Conservation (phyloP, 2,329 filamentous ascomycete species). For the Fusarium sambucinum region DNA sequence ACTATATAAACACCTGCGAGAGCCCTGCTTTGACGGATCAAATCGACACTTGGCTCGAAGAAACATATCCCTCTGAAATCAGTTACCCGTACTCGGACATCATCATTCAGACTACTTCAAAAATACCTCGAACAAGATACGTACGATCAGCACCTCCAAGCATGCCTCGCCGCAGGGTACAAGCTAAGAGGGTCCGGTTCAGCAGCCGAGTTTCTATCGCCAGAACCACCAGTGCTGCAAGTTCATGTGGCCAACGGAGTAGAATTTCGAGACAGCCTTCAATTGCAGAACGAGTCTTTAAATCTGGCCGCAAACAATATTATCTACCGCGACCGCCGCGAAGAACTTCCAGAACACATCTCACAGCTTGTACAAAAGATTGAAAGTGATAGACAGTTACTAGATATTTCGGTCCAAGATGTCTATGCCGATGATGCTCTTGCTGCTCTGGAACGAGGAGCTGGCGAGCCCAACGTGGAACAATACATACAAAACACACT, state of each 20-base stretch:
- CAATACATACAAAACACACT: slow-evolving; percentile 8
- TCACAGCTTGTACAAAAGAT: neutral
- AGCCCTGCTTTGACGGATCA: neutral
- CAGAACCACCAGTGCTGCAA: neutral
- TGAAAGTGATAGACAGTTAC: neutral
- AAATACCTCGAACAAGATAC: neutral
- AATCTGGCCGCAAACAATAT: slow-evolving; percentile 17
- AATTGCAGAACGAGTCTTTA: neutral
- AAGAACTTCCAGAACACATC: neutral
- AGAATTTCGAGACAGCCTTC: no score
- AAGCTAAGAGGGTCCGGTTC: neutral
- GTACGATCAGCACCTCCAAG: slow-evolving; percentile 13
- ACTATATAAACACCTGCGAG: slow-evolving; percentile 10
- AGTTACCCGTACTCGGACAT: neutral
- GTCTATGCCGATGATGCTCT: neutral
- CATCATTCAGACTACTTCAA: neutral
- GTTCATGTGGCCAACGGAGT: no score
- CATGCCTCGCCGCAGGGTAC: neutral
- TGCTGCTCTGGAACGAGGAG: slow-evolving; percentile 1
- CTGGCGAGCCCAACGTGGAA: slow-evolving; percentile 5
- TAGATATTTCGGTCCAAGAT: neutral
- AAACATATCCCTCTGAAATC: slow-evolving; percentile 4
- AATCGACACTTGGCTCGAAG: slow-evolving; percentile 20
- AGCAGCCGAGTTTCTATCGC: neutral
- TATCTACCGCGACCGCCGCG: slow-evolving; percentile 1